phyloP scores from a whole-genome alignment of 805 yeast genomes.

The Candida endomychidarum region DNA sequence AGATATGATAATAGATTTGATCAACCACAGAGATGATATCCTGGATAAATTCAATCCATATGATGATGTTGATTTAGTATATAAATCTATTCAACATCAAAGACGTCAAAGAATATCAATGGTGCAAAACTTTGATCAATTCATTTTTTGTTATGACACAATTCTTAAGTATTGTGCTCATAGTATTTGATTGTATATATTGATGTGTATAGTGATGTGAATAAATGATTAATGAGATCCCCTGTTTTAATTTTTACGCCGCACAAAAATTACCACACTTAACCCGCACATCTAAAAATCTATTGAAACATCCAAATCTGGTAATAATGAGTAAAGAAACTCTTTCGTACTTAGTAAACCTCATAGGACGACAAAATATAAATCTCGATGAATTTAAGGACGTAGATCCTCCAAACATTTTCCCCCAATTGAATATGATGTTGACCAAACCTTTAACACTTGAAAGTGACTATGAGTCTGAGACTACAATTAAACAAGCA shows the following conservation, averaged over 20 bases:
- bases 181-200: no score
- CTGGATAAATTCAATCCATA: slow-evolving; percentile 16
- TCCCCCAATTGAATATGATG: slow-evolving; percentile 14
- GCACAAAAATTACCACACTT: no score
- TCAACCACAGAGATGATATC: slow-evolving; percentile 10
- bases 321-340: slow-evolving; percentile 14
- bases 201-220: slow-evolving; percentile 4
- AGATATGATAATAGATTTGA: slow-evolving; percentile 38
- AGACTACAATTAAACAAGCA: slow-evolving; percentile 39
- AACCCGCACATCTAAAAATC: no score
- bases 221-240: slow-evolving; percentile 13
- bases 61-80: slow-evolving; percentile 53
- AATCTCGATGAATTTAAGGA: slow-evolving; percentile 13
- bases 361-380: slow-evolving; percentile 18
- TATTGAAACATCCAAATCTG: slow-evolving; percentile 14
- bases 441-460: slow-evolving; percentile 16
- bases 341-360: slow-evolving; percentile 19
- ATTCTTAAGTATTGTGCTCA: slow-evolving; percentile 27
- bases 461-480: slow-evolving; percentile 29
- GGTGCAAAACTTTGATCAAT: slow-evolving; percentile 83
- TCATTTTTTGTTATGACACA: slow-evolving; percentile 69
- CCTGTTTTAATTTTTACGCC: no score
- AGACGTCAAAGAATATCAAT: slow-evolving; percentile 76
- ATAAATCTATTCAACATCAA: slow-evolving; percentile 61
- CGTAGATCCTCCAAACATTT: slow-evolving; percentile 15